A percentile compares a stretch with the other conserved stretches of the same genome.
Conservation (phyloP, 352 stramenopile genomes). For the Pythium aquatile region DNA sequence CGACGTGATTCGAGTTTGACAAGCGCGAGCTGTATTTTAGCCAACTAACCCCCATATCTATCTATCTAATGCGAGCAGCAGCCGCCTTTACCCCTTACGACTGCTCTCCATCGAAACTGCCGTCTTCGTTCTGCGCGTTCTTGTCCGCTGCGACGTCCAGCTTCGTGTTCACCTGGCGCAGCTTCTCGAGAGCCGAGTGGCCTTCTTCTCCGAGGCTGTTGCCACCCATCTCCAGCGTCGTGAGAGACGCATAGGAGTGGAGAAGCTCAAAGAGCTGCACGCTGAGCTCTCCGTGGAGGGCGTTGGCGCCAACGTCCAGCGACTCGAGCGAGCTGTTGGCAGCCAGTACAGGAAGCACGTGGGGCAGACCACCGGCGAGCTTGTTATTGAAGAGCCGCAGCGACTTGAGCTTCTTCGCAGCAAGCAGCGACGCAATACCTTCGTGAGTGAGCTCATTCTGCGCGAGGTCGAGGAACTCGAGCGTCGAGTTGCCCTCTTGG, state of each 20-base stretch:
- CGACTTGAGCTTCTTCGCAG: constrained; percentile 41
- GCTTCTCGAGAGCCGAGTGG: constrained; percentile 55
- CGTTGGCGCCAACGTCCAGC: constrained; percentile 70
- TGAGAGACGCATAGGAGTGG: constrained; percentile 62
- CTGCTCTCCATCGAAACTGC: constrained; percentile 31
- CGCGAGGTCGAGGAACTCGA: constrained; percentile 64
- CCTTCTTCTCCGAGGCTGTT: constrained; percentile 74
- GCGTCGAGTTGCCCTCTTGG: constrained; percentile 32
- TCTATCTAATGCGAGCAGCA: constrained; percentile 12
- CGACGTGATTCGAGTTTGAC: neutral
- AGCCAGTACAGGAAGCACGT: constrained; percentile 49
- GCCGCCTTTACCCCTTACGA: constrained; percentile 5
- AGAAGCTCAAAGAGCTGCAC: constrained; percentile 62
- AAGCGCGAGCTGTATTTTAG: constrained; percentile 1
- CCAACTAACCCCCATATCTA: neutral
- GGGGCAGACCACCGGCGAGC: constrained; percentile 43
- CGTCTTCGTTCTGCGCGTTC: constrained; percentile 70
- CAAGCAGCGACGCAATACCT: constrained; percentile 48
- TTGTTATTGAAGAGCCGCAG: constrained; percentile 83
- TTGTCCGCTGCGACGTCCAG: constrained; percentile 83
- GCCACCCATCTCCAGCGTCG: constrained; percentile 81
- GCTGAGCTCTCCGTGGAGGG: constrained; percentile 59
- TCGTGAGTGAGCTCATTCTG: constrained; percentile 59
- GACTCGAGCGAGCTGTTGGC: constrained; percentile 58
- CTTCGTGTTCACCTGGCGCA: constrained; percentile 50